These are phyloP conservation scores for Stentor roeselii DNA, from an alignment of 73 alveolate species.

Conservation along the genomic window DNA sequence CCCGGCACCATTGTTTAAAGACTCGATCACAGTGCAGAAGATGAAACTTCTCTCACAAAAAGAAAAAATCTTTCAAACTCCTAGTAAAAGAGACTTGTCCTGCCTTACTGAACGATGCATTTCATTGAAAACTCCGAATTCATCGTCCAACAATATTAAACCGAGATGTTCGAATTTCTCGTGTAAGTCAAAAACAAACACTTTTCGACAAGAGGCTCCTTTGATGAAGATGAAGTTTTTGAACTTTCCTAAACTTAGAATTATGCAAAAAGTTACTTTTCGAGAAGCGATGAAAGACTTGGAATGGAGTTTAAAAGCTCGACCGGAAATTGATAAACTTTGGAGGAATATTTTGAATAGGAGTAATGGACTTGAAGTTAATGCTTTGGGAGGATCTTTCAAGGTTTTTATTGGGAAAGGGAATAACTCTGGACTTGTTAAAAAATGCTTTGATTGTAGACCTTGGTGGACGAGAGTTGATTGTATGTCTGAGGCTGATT, in stretches of 20 bases:
- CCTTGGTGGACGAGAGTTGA: not conserved
- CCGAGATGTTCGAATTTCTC: no score
- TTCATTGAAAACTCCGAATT: not conserved
- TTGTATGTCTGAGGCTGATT: not conserved
- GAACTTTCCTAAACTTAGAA: not conserved
- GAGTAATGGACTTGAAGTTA: not conserved
- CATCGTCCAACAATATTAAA: not conserved
- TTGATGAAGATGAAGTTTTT: not conserved
- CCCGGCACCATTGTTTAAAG: not conserved
- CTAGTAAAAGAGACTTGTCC: not conserved
- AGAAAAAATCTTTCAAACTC: not conserved
- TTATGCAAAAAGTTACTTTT: not conserved
- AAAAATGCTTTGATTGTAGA: not conserved
- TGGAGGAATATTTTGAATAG: not conserved
- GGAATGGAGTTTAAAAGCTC: not conserved
- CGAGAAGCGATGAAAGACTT: not conserved
- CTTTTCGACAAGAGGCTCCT: no score
- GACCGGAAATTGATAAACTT: not conserved
- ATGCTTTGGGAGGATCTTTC: not conserved
- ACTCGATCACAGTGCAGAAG: not conserved
- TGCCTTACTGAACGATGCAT: not conserved
- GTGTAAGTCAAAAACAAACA: no score
- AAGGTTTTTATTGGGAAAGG: slow-evolving; percentile 14
- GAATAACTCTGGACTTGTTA: not conserved
- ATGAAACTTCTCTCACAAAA: not conserved